Conservation (phyloP, 495 filamentous ascomycete species). For the Aspergillus diversus region DNA sequence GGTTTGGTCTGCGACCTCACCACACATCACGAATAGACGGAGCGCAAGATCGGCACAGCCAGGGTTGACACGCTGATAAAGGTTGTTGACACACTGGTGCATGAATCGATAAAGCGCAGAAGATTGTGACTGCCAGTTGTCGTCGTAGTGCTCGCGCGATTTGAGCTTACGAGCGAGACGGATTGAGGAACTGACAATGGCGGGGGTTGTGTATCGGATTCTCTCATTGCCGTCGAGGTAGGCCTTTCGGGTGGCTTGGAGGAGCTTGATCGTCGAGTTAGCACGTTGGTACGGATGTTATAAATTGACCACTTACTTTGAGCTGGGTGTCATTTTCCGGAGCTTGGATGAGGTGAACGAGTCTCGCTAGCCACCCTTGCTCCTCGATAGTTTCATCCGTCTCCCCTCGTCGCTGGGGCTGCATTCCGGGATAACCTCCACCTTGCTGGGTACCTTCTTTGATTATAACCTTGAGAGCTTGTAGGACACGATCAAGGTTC, state of each 20-base stretch:
- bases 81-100: slow-evolving; percentile 81
- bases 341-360: slow-evolving; percentile 84
- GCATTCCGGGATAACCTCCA: slow-evolving; percentile 78
- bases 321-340: slow-evolving; percentile 91
- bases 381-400: slow-evolving; percentile 98
- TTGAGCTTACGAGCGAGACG: slow-evolving; percentile 91
- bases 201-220: slow-evolving; percentile 92
- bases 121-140: slow-evolving; percentile 91
- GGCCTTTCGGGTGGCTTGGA: slow-evolving; percentile 85
- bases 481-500: slow-evolving; percentile 86
- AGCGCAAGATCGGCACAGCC: slow-evolving; percentile 84
- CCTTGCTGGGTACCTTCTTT: slow-evolving; percentile 89
- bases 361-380: slow-evolving; percentile 91
- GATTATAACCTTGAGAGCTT: slow-evolving; percentile 85
- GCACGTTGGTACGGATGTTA: not conserved
- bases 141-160: slow-evolving; percentile 87
- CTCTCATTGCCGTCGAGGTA: slow-evolving; percentile 93
- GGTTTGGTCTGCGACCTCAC: slow-evolving; percentile 89
- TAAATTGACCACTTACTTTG: slow-evolving; percentile 52
- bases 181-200: slow-evolving; percentile 86
- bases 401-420: slow-evolving; percentile 67
- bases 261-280: slow-evolving; percentile 58
- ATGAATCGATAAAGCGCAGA: slow-evolving; percentile 93
- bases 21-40: slow-evolving; percentile 86
- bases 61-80: slow-evolving; percentile 83